phyloP scores from a whole-genome alignment of 768 basidiomycete genomes.

The Leccinum olivaceopallidum region DNA sequence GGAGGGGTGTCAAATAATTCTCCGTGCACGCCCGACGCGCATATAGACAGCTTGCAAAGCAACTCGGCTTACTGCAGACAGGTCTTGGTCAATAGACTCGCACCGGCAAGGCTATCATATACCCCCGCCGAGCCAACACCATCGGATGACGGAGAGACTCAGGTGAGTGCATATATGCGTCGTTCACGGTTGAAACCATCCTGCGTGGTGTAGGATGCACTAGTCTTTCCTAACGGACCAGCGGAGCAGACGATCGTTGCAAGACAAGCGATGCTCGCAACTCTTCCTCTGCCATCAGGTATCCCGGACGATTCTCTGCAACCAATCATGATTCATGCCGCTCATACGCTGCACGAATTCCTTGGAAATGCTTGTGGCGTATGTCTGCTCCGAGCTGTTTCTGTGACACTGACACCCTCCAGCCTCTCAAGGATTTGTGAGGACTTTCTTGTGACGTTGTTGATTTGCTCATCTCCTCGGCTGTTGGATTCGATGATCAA shows the following conservation, averaged over 20 bases:
- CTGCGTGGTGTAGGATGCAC: constrained; percentile 4
- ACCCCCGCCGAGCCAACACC: neutral
- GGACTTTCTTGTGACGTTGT: constrained; percentile 21
- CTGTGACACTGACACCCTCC: constrained; percentile 13
- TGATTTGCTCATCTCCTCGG: neutral
- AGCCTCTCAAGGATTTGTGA: constrained; percentile 62
- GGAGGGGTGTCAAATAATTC: neutral
- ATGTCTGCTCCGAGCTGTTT: constrained; percentile 24
- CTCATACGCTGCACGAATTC: constrained; percentile 70
- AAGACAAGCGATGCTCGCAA: constrained; percentile 55
- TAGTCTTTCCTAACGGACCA: neutral
- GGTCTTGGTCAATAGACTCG: constrained; percentile 11
- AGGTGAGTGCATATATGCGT: constrained; percentile 25
- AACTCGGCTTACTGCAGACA: constrained; percentile 29
- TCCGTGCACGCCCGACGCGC: constrained; percentile 23
- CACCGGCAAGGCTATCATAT: constrained; percentile 3
- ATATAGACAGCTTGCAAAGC: constrained; percentile 25
- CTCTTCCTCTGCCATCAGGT: constrained; percentile 62
- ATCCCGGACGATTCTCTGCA: constrained; percentile 66
- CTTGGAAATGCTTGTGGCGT: constrained; percentile 59
- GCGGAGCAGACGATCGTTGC: constrained; percentile 48
- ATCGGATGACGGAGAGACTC: constrained; percentile 4
- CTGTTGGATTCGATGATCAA: neutral
- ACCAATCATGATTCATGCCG: constrained; percentile 65
- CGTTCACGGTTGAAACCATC: neutral